Evolutionary conservation across 306 rosid genomes (phyloP).

Genomic region (Acacia confusa): DNA sequence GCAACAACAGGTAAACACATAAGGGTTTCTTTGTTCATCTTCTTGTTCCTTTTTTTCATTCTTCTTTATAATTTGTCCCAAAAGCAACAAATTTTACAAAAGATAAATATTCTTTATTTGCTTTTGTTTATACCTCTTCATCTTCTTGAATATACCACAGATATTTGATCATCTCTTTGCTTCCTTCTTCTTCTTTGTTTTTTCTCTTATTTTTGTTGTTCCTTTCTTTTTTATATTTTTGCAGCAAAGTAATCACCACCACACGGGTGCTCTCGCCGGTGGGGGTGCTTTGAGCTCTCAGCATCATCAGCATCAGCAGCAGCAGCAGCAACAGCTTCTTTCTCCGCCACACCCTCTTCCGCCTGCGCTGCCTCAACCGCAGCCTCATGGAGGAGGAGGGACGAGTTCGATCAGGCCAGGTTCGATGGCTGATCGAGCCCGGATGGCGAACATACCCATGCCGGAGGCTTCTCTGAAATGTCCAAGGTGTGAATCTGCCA

Average conservation of each 20-base stretch:
- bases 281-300: constrained; percentile 30
- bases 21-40: constrained; percentile 22
- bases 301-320: constrained; percentile 39
- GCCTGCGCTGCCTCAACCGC: constrained; percentile 24
- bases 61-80: constrained; percentile 9
- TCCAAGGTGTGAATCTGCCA: constrained; percentile 79
- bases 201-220: not conserved
- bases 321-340: constrained; percentile 9
- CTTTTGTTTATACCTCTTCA: constrained; percentile 42
- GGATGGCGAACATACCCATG: constrained; percentile 79
- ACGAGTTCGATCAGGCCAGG: constrained; percentile 65
- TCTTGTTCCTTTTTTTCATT: not conserved
- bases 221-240: not conserved
- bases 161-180: constrained; percentile 47
- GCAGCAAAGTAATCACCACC: constrained; percentile 52
- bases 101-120: constrained; percentile 58
- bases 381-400: constrained; percentile 42
- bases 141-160: constrained; percentile 71
- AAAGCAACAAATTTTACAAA: constrained; percentile 34
- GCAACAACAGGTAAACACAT: constrained; percentile 68
- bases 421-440: constrained; percentile 81
- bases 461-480: constrained; percentile 70
- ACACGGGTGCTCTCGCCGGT: constrained; percentile 13
- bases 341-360: constrained; percentile 38
- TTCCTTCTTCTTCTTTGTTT: constrained; percentile 22